Base-by-base conservation (phyloP, 768 basidiomycete genomes). In the Amanita jacksonii region DNA sequence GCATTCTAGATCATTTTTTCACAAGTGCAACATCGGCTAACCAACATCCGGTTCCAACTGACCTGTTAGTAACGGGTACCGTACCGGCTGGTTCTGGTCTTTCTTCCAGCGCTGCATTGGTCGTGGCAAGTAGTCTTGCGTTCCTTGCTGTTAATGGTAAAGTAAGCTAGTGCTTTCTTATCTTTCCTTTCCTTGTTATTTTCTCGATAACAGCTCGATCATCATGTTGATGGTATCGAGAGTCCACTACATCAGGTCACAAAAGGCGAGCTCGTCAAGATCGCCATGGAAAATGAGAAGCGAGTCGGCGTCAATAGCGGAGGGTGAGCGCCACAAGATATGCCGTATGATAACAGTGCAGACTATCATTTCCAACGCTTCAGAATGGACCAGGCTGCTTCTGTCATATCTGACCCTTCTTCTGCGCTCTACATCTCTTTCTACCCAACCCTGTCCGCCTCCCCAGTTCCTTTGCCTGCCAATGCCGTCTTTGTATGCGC, bases 361-460 rank as follows among this genome's bases (percentile, higher is more conserved):
- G 7, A 34, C n/a, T n/a, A n/a, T n/a, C n/a, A n/a, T n/a, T n/a
- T 34, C 15, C 15, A 15, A 28, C 12, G 27, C 12, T 32, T 34
- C 38, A 85, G 87, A 19, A 86, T 93, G 84, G 91, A 94, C 59
- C 89, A 92, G 69, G 84, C 89, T 1, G 87, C 89, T 0, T 90
- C 86, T 0, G 81, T 90, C 28, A 81, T 93, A 51, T 83, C 78
- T 12, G 68, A 73, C 19, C 68, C 83, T 0, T 72, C 74, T 16
- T 77, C 82, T 6, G 81, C 87, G 0, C 72, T 88, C 24, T 85
- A 85, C 56, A 81, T 91, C 51, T 73, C 80, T 16, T 94, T 93
- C 70, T 83, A 78, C 58, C 91, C 90, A 1, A 61, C 64, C 10
- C 74, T 94, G 8, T 55, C 67, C 37, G 83, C 85, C 0, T 70